Conservation (phyloP, 306 rosid genomes). For the Senna tora region DNA sequence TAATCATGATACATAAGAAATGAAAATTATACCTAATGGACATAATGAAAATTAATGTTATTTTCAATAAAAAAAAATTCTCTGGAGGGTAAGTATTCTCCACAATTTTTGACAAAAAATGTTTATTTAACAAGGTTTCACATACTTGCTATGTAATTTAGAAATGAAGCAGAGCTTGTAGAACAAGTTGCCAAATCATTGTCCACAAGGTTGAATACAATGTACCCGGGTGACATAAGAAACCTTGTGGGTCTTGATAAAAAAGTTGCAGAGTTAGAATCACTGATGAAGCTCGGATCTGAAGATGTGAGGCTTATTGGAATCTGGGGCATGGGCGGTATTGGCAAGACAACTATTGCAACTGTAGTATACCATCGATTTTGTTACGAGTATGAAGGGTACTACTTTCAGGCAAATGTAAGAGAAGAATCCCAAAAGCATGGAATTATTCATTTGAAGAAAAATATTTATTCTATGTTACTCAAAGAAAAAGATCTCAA, state of each 20-base stretch:
- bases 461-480: background rate
- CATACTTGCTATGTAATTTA: background rate
- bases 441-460: slow-evolving; percentile 14
- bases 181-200: background rate
- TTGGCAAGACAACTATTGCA: slow-evolving; percentile 5
- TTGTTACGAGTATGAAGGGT: background rate
- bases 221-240: background rate
- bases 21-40: background rate
- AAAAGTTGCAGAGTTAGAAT: background rate
- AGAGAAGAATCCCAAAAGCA: background rate
- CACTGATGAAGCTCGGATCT: background rate
- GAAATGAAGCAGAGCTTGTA: background rate
- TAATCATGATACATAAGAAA: too few species aligned
- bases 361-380: background rate
- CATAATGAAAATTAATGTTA: too few species aligned
- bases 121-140: background rate
- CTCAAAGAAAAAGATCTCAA: background rate
- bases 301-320: background rate
- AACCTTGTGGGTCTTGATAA: background rate
- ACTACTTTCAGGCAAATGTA: background rate
- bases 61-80: too few species aligned
- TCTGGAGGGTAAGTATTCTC: too few species aligned
- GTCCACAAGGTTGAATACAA: background rate
- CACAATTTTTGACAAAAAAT: too few species aligned
- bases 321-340: slow-evolving; percentile 9